phyloP scores from a whole-genome alignment of 2,329 filamentous ascomycete species.

The Paraphoma sp. region DNA sequence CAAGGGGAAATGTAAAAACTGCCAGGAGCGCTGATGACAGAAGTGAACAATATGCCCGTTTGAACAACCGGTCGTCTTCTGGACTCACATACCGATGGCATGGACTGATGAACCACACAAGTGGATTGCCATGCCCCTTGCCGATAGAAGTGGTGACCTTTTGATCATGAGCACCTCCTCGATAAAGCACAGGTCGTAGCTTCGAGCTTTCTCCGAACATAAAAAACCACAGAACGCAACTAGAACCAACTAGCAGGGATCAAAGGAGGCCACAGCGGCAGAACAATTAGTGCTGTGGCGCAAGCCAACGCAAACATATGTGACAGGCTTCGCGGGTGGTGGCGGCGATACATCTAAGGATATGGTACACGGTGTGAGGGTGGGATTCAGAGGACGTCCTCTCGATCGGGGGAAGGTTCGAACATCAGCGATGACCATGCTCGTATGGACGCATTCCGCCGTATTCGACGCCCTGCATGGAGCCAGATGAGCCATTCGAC shows the following conservation, averaged over 20 bases:
- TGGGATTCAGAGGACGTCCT: neutral
- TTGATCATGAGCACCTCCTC: too few relatives aligned
- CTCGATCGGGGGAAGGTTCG: neutral
- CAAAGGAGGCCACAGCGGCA: neutral
- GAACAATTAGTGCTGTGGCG: neutral
- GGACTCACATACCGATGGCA: too few relatives aligned
- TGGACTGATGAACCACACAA: too few relatives aligned
- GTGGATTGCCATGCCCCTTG: too few relatives aligned
- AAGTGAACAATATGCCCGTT: neutral
- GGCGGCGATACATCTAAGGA: neutral
- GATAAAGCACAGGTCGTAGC: too few relatives aligned
- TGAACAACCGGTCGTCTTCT: neutral
- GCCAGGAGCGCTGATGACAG: neutral
- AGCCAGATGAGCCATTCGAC: slow-evolving; percentile 1
- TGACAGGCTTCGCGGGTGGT: neutral
- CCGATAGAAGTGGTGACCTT: too few relatives aligned
- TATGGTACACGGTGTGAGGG: neutral
- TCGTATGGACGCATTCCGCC: slow-evolving; percentile 44
- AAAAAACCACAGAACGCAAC: neutral
- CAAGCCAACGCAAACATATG: neutral
- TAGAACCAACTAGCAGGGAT: neutral
- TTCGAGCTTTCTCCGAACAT: too few relatives aligned
- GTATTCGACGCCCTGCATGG: slow-evolving; percentile 61
- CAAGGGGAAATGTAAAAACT: neutral
- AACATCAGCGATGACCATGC: slow-evolving; percentile 37